These are phyloP conservation scores for Sporothrix sp. DNA, from an alignment of 2,329 filamentous ascomycete genomes.

Conservation along the genomic window DNA sequence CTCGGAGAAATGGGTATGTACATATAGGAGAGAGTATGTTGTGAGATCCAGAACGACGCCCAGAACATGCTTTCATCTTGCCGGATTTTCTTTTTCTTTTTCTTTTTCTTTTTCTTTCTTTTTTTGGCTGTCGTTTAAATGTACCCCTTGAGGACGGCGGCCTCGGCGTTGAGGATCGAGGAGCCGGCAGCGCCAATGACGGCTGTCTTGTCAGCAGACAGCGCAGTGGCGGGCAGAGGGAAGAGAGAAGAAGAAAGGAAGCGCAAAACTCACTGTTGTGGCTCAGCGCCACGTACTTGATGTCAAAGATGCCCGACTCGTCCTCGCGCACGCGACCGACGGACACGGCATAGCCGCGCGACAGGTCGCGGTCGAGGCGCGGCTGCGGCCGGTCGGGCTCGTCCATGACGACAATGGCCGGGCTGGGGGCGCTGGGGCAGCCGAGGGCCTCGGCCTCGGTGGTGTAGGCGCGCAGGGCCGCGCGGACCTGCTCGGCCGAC, in stretches of 20 bases:
- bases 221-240: not conserved
- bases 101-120: not conserved
- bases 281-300: conserved; percentile 89
- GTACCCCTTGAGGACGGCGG: conserved; percentile 80
- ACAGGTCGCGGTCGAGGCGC: conserved; percentile 75
- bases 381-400: conserved; percentile 87
- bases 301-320: conserved; percentile 79
- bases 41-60: not conserved
- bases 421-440: conserved; percentile 74
- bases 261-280: conserved; percentile 52
- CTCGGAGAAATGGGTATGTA: too few relatives aligned
- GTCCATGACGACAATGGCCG: conserved; percentile 80
- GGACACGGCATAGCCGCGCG: conserved; percentile 79
- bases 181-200: conserved; percentile 95
- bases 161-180: conserved; percentile 89
- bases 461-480: conserved; percentile 70
- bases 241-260: not conserved
- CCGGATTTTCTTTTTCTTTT: too few relatives aligned
- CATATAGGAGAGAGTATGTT: too few relatives aligned
- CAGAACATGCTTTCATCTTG: too few relatives aligned
- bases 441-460: conserved; percentile 74
- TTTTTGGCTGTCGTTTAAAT: conserved; percentile 36
- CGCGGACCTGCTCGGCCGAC: conserved; percentile 63
- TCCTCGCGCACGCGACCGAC: conserved; percentile 82
- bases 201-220: conserved; percentile 35